Base-by-base conservation (phyloP, 2,329 filamentous ascomycete species). In the Curvularia spicifera region DNA sequence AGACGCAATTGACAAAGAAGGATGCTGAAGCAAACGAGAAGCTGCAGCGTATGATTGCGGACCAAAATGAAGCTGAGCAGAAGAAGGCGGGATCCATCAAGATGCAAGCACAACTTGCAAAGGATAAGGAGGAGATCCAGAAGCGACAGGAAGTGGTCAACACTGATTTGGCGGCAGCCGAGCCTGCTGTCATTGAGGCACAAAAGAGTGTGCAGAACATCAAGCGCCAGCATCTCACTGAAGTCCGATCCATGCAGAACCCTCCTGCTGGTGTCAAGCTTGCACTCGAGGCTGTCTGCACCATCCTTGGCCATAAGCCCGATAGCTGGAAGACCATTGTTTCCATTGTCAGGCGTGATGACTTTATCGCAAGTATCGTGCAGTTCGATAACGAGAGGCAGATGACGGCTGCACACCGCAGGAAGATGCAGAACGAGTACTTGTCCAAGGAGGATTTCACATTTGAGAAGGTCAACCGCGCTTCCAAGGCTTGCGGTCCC, bases 181-280 rank as follows among this genome's bases (percentile, higher is more conserved):
- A 98, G 75, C 95, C 95, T 8, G 95, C 95, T 48, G 95, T 99
- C 53, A 81, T 91, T 61, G 93, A 96, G 78, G 95, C 95, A 48
- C 91, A 95, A 81, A 91, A 93, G 76, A 97, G 93, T 79, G 96
- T 99, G 78, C 95, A 91, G 81, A 97, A 96, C 82, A 99, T 99
- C 82, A 99, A 98, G 83, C 88, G 91, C 74, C 93, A 97, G 76
- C 95, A 99, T 78, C 84, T 99, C 65, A 97, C 93, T 12, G 95
- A 99, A 87, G 94, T 99, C 50, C 88, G 95, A 74, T 97, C 94
- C 65, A 98, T 99, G 95, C 88, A 89, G 66, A 96, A 92, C 70
- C 95, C 95, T 6, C 95, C 95, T 8, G 84, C 88, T 67, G 92
- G 93, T 82, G 96, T 99, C 68, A 89, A 92, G 72, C 87, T 98